Percentiles rank a stretch among this genome's conserved stretches.
These are phyloP conservation scores for Allantophomopsis lycopodina DNA, from an alignment of 2,329 filamentous ascomycete species.

Conservation along the genomic window DNA sequence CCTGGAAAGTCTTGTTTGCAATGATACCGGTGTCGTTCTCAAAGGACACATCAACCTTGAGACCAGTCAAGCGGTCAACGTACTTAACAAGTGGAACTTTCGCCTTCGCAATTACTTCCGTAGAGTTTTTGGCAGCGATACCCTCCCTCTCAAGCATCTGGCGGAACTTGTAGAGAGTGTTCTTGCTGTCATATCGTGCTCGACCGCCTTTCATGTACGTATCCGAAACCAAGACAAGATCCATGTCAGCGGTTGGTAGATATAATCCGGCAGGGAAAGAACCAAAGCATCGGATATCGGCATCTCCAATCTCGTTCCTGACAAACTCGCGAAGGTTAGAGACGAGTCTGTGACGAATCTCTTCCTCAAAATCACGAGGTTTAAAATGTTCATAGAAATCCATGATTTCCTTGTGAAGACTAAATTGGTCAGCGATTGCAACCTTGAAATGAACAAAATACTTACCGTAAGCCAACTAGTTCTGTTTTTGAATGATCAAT, in stretches of 20 bases:
- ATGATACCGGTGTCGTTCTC: constrained; percentile 75
- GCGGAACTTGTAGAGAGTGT: constrained; percentile 45
- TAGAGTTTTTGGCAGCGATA: constrained; percentile 41
- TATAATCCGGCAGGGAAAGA: constrained; percentile 78
- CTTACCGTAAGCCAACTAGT: constrained; percentile 44
- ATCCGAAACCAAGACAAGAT: constrained; percentile 65
- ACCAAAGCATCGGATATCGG: constrained; percentile 67
- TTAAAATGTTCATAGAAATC: constrained; percentile 81
- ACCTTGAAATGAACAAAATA: constrained; percentile 7
- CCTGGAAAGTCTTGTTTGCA: constrained; percentile 67
- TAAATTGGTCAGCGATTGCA: constrained; percentile 21
- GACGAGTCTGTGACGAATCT: constrained; percentile 60
- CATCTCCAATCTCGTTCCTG: constrained; percentile 39
- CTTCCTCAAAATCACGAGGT: constrained; percentile 64
- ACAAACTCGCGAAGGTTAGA: constrained; percentile 50
- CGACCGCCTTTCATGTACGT: constrained; percentile 40
- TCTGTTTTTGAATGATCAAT: constrained; percentile 37
- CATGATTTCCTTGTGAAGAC: constrained; percentile 78
- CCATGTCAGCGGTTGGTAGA: constrained; percentile 78
- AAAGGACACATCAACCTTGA: constrained; percentile 89
- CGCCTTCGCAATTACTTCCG: constrained; percentile 59
- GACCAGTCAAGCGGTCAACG: constrained; percentile 59
- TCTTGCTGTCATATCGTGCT: constrained; percentile 20
- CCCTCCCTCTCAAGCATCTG: constrained; percentile 38
- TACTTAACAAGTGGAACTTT: constrained; percentile 92